Evolutionary conservation across 208 protist genomes (phyloP).

Genomic region (Trypanosoma caninum): DNA sequence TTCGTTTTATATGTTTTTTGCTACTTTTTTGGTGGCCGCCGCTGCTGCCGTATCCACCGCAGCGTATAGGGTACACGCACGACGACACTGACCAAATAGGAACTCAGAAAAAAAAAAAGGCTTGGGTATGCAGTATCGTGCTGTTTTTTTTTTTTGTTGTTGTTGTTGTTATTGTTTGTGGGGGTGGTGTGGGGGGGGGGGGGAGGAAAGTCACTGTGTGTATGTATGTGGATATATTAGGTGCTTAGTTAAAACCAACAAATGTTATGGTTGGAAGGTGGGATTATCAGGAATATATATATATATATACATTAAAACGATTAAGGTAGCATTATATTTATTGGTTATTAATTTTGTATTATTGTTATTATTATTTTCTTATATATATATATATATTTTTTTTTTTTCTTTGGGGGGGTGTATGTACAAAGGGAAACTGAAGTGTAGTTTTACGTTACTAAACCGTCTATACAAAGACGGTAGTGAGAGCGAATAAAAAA

Average conservation of each 20-base stretch:
- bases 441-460: too few species aligned
- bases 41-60: neutral
- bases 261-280: too few species aligned
- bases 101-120: slow-evolving; percentile 9
- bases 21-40: neutral
- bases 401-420: slow-evolving; percentile 2
- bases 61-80: neutral
- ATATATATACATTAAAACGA: too few species aligned
- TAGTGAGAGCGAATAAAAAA: too few species aligned
- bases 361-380: neutral
- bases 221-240: too few species aligned
- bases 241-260: too few species aligned
- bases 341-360: neutral
- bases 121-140: neutral
- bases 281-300: too few species aligned
- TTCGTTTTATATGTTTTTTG: neutral
- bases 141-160: slow-evolving; percentile 6
- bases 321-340: too few species aligned
- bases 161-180: slow-evolving; percentile 17
- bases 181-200: too few species aligned
- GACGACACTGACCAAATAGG: neutral
- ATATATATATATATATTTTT: neutral
- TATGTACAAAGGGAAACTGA: too few species aligned
- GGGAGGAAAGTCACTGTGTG: too few species aligned
- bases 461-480: too few species aligned